Percentiles rank a stretch among this genome's conserved stretches.
Evolutionary conservation across 2,329 filamentous ascomycete genomes (phyloP).

Genomic region (Chaetomiaceae sp.): DNA sequence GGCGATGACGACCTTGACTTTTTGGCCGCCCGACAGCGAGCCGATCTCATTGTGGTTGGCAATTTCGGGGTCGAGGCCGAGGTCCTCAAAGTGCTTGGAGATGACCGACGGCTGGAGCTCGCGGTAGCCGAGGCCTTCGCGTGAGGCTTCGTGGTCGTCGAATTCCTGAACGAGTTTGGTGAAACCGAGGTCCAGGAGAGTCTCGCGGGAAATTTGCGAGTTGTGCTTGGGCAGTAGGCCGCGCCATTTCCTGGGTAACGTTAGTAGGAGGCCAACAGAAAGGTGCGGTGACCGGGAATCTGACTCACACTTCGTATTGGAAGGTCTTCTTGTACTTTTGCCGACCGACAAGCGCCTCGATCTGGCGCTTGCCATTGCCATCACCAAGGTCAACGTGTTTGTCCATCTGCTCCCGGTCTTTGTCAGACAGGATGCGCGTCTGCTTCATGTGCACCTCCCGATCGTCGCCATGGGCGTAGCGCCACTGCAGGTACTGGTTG

Average conservation of each 20-base stretch:
- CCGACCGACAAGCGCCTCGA: constrained; percentile 89
- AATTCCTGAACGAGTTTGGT: constrained; percentile 95
- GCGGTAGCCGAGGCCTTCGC: constrained; percentile 95
- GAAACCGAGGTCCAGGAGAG: constrained; percentile 79
- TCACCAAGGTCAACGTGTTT: constrained; percentile 82
- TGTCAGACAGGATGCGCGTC: constrained; percentile 80
- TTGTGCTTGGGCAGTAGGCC: constrained; percentile 88
- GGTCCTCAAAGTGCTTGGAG: constrained; percentile 95
- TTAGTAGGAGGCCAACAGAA: constrained; percentile 26
- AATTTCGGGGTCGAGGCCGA: constrained; percentile 94
- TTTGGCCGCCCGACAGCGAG: constrained; percentile 92
- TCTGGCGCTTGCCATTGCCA: constrained; percentile 68
- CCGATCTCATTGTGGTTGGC: constrained; percentile 99
- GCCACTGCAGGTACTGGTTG: constrained; percentile 98
- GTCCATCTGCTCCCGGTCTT: constrained; percentile 87
- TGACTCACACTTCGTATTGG: constrained; percentile 84
- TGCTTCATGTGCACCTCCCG: constrained; percentile 97
- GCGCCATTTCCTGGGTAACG: constrained; percentile 72
- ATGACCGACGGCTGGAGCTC: constrained; percentile 90
- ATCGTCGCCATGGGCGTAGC: constrained; percentile 94
- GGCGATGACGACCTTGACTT: constrained; percentile 97
- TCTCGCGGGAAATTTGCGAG: constrained; percentile 88
- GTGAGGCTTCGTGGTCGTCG: constrained; percentile 97
- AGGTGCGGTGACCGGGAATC: neutral
- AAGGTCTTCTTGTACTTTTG: constrained; percentile 99